Evolutionary conservation across 108 stramenopile genomes (phyloP).

Genomic region (Parietichytrium sp.): DNA sequence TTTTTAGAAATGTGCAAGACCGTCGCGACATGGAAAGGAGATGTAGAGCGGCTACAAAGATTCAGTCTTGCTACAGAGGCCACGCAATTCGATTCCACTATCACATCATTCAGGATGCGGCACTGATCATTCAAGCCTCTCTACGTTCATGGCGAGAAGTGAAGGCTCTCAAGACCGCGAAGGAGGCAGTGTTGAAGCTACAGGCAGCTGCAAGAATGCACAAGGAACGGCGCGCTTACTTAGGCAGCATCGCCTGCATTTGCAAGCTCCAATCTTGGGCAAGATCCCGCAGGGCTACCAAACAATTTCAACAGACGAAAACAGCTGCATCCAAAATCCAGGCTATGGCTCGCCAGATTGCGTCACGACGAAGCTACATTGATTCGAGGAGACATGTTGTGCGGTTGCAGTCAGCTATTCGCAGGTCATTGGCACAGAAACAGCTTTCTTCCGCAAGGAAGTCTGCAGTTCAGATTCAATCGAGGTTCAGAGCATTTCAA

Average conservation of each 20-base stretch:
- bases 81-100: background rate
- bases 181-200: no score
- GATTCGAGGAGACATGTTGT: no score
- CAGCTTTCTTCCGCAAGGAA: background rate
- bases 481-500: background rate
- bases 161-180: no score
- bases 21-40: background rate
- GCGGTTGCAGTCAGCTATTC: background rate
- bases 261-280: no score
- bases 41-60: constrained; percentile 48
- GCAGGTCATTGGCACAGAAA: background rate
- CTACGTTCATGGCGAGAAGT: background rate
- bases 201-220: no score
- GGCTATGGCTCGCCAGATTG: no score
- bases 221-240: no score
- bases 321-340: no score
- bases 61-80: constrained; percentile 48
- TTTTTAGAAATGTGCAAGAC: background rate
- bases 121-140: background rate
- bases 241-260: no score
- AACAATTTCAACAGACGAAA: no score
- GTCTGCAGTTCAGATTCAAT: background rate
- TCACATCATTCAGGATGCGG: background rate
- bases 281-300: no score
- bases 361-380: no score